Base-by-base conservation (phyloP, 768 basidiomycete genomes). In the Chalciporus chontae region DNA sequence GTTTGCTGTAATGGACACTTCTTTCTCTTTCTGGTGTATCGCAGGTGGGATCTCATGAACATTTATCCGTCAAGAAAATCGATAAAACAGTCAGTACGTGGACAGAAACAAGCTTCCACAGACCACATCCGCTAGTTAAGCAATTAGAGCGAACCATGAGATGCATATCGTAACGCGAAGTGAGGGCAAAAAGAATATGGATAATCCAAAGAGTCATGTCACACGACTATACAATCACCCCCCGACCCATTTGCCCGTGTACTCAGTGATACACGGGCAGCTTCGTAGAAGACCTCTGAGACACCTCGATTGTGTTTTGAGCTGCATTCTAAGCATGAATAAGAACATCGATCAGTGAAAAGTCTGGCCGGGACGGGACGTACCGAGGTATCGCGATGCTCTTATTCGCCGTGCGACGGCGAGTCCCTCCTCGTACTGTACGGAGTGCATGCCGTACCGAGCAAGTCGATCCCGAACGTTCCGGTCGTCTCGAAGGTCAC, bases 281-380 rank as follows among this genome's bases (percentile, higher is more conserved):
- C 89, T 65, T 97, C 95, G 57, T 89, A 80, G 62, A 98, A 94
- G 8, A 94, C 93, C 65, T 98, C 94, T 24, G 81, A 77, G 10
- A 98, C 94, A 4, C 95, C 95, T 42, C 95, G 82, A 58, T 96
- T 94, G 62, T 95, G 93, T 69, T 97, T 97, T 8, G 95, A 94
- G 55, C 93, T 95, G 65, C 95, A 97, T 75, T 98, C 94, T 96
- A 23, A 47, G 38, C 40, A 24, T 31, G 8, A 10, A 23, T 34
- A 3, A 27, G 29, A 21, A 31, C 10, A 10, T 5, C 15, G 11
- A 18, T 49, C 44, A 50, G 40, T 31, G 5, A 9, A 31, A 31
- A 31, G 9, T 31, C 13, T 31, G 8, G 10, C 10, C 8, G 8
- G 26, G 29, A 31, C 9, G 29, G 29, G 13, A 73, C 80, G 29